Evolutionary conservation across 768 basidiomycete genomes (phyloP).

Genomic region (Russula earlei): DNA sequence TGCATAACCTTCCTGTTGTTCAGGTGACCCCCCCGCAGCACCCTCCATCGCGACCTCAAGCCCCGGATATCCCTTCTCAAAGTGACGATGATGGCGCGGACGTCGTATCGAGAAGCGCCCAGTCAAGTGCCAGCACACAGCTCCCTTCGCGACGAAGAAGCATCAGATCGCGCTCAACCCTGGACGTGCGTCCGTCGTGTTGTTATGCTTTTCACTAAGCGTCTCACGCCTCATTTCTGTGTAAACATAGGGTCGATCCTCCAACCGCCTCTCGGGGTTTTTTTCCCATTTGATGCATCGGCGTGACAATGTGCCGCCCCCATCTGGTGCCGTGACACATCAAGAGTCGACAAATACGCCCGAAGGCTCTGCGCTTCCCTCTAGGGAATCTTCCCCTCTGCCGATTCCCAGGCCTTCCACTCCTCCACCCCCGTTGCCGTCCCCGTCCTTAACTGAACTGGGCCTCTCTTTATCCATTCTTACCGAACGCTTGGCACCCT

Average conservation of each 20-base stretch:
- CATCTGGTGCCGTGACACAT: slow-evolving; percentile 13
- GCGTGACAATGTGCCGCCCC: slow-evolving; percentile 38
- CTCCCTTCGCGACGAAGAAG: slow-evolving; percentile 4
- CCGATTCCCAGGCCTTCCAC: slow-evolving; percentile 43
- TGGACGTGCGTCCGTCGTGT: slow-evolving; percentile 44
- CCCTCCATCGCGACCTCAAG: slow-evolving; percentile 29
- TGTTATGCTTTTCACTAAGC: background rate
- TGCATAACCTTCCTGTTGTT: slow-evolving; percentile 50
- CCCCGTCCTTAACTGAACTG: slow-evolving; percentile 66
- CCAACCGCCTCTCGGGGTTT: slow-evolving; percentile 79
- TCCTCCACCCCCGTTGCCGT: slow-evolving; percentile 61
- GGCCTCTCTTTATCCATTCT: slow-evolving; percentile 62
- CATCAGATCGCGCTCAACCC: slow-evolving; percentile 1
- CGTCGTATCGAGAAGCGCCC: slow-evolving; percentile 20
- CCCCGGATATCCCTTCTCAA: slow-evolving; percentile 19
- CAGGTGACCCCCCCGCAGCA: slow-evolving; percentile 38
- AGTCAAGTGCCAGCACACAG: background rate
- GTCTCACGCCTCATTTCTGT: slow-evolving; percentile 14
- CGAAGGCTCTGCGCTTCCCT: slow-evolving; percentile 30
- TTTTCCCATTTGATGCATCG: slow-evolving; percentile 71
- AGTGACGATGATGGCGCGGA: slow-evolving; percentile 12
- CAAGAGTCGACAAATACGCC: slow-evolving; percentile 20
- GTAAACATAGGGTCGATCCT: slow-evolving; percentile 40
- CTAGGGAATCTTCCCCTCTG: slow-evolving; percentile 47
- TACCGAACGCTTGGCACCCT: slow-evolving; percentile 59